Evolutionary conservation across 441 rosid genomes (phyloP).

Genomic region (Macaranga tanarius): DNA sequence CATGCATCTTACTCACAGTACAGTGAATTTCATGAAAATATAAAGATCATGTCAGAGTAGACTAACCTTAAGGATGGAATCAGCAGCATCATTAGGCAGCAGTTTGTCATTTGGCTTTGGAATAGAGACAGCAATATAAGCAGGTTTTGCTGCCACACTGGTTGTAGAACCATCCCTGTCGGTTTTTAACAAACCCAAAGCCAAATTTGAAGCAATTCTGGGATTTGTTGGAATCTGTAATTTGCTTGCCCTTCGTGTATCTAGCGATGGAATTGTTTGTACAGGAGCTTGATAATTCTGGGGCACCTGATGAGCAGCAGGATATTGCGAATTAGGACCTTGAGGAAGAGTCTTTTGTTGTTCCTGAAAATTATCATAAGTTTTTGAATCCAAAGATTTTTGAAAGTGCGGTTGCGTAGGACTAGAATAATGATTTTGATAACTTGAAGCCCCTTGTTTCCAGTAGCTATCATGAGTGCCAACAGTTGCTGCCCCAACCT

Average conservation of each 20-base stretch:
- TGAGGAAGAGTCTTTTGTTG: slow-evolving; percentile 66
- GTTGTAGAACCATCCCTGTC: slow-evolving; percentile 58
- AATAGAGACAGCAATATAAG: slow-evolving; percentile 71
- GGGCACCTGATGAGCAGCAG: slow-evolving; percentile 58
- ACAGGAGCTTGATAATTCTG: slow-evolving; percentile 53
- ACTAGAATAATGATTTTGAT: slow-evolving; percentile 60
- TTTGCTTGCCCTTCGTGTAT: slow-evolving; percentile 71
- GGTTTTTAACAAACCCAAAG: slow-evolving; percentile 59
- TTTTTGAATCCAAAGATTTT: slow-evolving; percentile 60
- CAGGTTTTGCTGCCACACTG: slow-evolving; percentile 60
- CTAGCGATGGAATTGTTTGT: slow-evolving; percentile 50
- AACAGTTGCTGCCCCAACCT: slow-evolving; percentile 60
- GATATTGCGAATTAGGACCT: slow-evolving; percentile 58
- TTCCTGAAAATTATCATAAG: slow-evolving; percentile 71
- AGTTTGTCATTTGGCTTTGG: slow-evolving; percentile 58
- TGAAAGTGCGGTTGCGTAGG: slow-evolving; percentile 59
- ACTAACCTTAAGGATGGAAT: slow-evolving; percentile 69
- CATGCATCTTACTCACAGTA: neutral
- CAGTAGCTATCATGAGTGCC: slow-evolving; percentile 71
- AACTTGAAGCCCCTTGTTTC: slow-evolving; percentile 58
- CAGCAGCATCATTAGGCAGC: slow-evolving; percentile 49
- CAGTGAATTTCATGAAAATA: neutral
- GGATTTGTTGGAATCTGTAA: slow-evolving; percentile 97
- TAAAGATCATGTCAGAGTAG: slow-evolving; percentile 10
- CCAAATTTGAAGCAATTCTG: slow-evolving; percentile 88